Evolutionary conservation across 1,139 yeast genomes (phyloP), one percentile per base, ranked within the genome.

Genomic region (Arxiozyma heterogenica): DNA sequence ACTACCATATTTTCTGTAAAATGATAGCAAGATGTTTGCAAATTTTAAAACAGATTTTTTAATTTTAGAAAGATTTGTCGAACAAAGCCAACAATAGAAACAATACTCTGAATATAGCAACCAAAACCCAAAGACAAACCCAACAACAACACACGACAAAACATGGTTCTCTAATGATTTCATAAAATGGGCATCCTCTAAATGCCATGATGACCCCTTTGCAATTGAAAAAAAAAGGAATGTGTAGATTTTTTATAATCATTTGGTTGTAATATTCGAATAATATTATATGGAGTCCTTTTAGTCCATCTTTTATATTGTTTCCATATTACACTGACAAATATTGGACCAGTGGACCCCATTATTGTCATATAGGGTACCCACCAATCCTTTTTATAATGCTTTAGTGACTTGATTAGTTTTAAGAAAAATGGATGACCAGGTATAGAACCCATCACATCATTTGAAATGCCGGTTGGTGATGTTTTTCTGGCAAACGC

Each of bases 331-430:
- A 88, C 91, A 21, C 94, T 84, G 51, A 91, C 75, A 66, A 88
- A 89, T 56, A 91, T 73, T 0, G 97, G 97, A 6, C 97, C 97
- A 0, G 97, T 91, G n/a, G 95, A 84, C 65, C 82, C 86, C 97
- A 90, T 90, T 68, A 90, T 89, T 45, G 97, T 90, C 58, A 90
- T 75, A 71, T 90, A 90, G n/a, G 97, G 96, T 38, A 88, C 81
- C 48, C 83, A 70, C 87, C 93, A 86, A 67, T 84, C 84, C 57
- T 77, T 75, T 62, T 85, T 78, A 70, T 86, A 89, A 51, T 71
- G 75, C 58, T 81, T 71, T 58, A 90, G 75, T 53, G 79, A 79
- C 59, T 83, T 84, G 61, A 88, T 78, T 23, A 79, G 87, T 66
- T 84, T 84, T 53, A 77, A 68, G 72, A 88, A 88, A 72, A 89